Conservation (phyloP, 495 filamentous ascomycete genomes). For the Staphylotrichum longicolle region DNA sequence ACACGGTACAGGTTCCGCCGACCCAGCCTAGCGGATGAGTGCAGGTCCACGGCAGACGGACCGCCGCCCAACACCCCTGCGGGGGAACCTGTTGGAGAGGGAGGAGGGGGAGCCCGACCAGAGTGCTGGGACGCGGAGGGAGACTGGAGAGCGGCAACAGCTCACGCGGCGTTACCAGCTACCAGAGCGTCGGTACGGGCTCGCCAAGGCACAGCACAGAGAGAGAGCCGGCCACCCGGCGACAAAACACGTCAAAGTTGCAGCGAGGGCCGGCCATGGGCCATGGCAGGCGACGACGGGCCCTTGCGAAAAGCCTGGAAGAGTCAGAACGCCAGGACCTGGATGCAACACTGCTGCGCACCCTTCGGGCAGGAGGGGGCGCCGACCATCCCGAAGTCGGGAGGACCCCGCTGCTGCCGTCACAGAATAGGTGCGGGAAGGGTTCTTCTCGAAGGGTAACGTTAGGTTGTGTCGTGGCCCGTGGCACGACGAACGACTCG, state of each 20-base stretch:
- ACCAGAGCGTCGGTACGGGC: slow-evolving; percentile 21
- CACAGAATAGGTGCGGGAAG: too few species aligned
- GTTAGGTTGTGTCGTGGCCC: not conserved
- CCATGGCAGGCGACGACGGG: not conserved
- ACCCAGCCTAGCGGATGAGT: slow-evolving; percentile 19
- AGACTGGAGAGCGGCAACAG: slow-evolving; percentile 4
- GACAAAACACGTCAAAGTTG: not conserved
- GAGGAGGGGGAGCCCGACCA: slow-evolving; percentile 17
- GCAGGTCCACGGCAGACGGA: slow-evolving; percentile 15
- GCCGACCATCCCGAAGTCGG: slow-evolving; percentile 7
- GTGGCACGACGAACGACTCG: slow-evolving; percentile 2
- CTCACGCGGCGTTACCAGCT: slow-evolving; percentile 12
- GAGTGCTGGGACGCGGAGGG: slow-evolving; percentile 17
- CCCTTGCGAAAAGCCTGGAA: not conserved
- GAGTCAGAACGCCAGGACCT: not conserved
- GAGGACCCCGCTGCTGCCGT: slow-evolving; percentile 8
- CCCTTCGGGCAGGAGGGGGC: not conserved
- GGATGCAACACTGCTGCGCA: slow-evolving; percentile 8
- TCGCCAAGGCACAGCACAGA: not conserved
- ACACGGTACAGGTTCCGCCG: slow-evolving; percentile 16
- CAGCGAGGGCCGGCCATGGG: too few species aligned
- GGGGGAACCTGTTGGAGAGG: slow-evolving; percentile 13
- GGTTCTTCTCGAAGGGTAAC: not conserved
- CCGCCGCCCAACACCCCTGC: slow-evolving; percentile 16
- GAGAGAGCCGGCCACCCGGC: too few species aligned